A percentile compares a stretch with the other conserved stretches of the same genome.
Conservation (phyloP, 345 rosid species). For the Salix exigua region DNA sequence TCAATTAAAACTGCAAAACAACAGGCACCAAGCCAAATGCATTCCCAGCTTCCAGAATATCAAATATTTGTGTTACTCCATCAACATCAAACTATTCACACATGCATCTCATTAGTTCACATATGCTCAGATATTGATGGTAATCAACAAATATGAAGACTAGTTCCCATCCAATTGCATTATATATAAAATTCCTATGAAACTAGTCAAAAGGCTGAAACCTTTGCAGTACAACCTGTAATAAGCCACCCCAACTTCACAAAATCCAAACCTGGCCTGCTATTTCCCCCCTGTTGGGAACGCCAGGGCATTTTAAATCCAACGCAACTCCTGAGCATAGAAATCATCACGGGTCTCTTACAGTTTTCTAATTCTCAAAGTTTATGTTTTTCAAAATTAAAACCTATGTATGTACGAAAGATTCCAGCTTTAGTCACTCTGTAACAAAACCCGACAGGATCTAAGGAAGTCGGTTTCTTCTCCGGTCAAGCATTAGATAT, state of each 20-base stretch:
- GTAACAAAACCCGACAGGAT: not conserved
- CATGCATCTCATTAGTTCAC: not conserved
- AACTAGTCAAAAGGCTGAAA: not conserved
- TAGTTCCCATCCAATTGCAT: not conserved
- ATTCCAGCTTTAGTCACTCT: not conserved
- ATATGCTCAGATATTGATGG: not conserved
- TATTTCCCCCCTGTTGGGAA: too few species aligned
- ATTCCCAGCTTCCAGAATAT: not conserved
- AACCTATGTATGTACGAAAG: not conserved
- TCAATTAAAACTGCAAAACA: not conserved
- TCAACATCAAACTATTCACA: not conserved
- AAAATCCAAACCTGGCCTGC: too few species aligned
- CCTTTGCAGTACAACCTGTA: not conserved
- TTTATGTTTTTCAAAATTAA: not conserved
- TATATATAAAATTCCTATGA: too few species aligned
- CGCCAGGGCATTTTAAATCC: not conserved
- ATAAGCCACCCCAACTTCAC: too few species aligned
- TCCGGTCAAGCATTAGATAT: conserved; percentile 15
- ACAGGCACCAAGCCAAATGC: not conserved
- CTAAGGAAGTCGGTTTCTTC: not conserved
- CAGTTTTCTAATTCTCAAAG: not conserved
- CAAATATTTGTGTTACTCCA: not conserved
- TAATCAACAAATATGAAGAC: not conserved
- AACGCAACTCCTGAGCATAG: not conserved
- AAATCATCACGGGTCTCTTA: not conserved